Conservation (phyloP, 441 rosid species). For the Manihot esculenta region DNA sequence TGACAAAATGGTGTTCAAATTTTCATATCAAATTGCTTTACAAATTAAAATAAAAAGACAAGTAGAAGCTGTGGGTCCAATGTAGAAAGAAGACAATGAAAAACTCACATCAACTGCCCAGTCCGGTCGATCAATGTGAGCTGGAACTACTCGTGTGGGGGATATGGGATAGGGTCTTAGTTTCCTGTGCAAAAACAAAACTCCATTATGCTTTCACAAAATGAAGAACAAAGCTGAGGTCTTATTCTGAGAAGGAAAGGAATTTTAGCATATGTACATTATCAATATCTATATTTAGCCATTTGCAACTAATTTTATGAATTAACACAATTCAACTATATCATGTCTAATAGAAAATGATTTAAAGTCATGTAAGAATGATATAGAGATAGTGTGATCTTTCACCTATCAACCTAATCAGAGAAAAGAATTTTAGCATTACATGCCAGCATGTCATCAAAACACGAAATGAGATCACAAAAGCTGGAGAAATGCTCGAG, state of each 20-base stretch:
- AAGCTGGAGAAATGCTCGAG: not conserved
- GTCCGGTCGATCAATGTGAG: constrained; percentile 69
- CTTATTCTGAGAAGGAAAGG: not conserved
- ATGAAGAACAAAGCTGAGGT: not conserved
- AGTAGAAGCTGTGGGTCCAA: constrained; percentile 3
- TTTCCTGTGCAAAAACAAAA: constrained; percentile 41
- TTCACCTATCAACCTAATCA: not conserved
- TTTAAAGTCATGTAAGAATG: not conserved
- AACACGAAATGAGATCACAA: not conserved
- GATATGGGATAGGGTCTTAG: constrained; percentile 89
- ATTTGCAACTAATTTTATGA: not conserved
- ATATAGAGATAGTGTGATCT: not conserved
- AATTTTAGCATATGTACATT: not conserved
- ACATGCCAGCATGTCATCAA: not conserved
- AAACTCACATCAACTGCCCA: constrained; percentile 88
- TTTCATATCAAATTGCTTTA: constrained; percentile 3
- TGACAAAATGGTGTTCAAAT: not conserved
- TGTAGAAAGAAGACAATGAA: constrained; percentile 6
- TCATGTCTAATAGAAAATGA: not conserved
- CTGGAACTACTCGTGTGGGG: constrained; percentile 56
- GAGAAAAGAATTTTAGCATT: not conserved
- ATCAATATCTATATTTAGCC: not conserved
- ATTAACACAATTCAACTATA: not conserved
- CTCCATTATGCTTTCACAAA: constrained; percentile 3
- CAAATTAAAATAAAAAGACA: constrained; percentile 1